Evolutionary conservation across 768 basidiomycete species (phyloP), one percentile per base, ranked within the genome.

Genomic region (Rhodotorula babjevae): DNA sequence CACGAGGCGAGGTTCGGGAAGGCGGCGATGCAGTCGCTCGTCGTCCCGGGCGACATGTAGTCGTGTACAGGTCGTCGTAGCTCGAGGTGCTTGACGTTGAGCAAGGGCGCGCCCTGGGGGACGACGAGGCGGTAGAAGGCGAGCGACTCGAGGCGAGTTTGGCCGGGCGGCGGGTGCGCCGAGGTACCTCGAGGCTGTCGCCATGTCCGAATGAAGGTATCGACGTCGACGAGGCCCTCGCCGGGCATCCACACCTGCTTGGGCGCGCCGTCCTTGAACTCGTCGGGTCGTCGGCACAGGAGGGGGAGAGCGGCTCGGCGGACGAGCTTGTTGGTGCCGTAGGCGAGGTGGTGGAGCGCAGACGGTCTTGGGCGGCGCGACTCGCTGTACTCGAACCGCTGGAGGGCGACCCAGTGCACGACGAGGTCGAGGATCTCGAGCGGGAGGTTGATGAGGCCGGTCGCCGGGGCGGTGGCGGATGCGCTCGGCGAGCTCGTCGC

Each of bases 301-400:
- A 15, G 7, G 15, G 64, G 64, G 21, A 65, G 31, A 1, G 64
- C 64, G 23, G 58, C 19, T 19, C 11, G 10, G 0, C 64, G 56
- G 44, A 65, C 27, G 16, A 16, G 44, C 5, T 31, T 21, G 23
- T 58, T 57, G 21, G 55, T 57, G 3, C 63, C 55, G n/a, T 56
- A 57, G 25, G 64, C 64, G 3, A 65, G 21, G 31, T 49, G 56
- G 33, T 65, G 64, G 31, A 65, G 46, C 29, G 55, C 44, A 21
- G 64, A 65, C 21, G 64, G 64, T 0, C 25, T 27, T 5, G 55
- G 64, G 4, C 64, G 18, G 27, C 64, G 55, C 10, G 64, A 65
- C 33, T 65, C 64, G 31, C n/a, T 29, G 42, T 44, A 56, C 3
- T 65, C 63, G 55, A 31, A 46, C 5, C 42, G 40, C 29, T 57